Conservation (phyloP, 176 grass and related monocot species). For the Pontederia paniculata region DNA sequence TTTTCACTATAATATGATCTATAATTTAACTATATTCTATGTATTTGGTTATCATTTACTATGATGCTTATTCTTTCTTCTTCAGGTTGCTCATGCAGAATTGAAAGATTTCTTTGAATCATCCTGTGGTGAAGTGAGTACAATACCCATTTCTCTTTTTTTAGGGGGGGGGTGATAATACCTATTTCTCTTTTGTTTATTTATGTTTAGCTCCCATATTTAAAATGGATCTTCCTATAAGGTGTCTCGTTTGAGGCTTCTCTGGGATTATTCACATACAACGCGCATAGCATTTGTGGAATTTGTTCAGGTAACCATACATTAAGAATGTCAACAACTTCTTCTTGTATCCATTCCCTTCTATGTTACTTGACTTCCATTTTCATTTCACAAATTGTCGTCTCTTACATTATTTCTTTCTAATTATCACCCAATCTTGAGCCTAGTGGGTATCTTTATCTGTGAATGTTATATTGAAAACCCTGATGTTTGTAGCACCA, state of each 20-base stretch:
- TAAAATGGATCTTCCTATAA: not conserved
- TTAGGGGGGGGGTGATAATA: too few relatives aligned
- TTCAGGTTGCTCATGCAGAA: slow-evolving; percentile 15
- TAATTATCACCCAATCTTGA: too few relatives aligned
- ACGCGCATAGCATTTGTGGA: slow-evolving; percentile 42
- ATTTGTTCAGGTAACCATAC: slow-evolving; percentile 23
- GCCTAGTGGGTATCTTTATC: too few relatives aligned
- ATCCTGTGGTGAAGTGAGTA: slow-evolving; percentile 29
- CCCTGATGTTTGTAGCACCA: too few relatives aligned
- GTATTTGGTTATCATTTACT: not conserved
- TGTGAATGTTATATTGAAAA: too few relatives aligned
- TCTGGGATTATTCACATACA: slow-evolving; percentile 16
- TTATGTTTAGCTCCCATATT: not conserved
- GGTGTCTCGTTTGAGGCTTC: slow-evolving; percentile 27
- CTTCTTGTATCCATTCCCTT: not conserved
- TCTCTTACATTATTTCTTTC: too few relatives aligned
- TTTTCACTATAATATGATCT: too few relatives aligned
- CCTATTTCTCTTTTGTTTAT: not conserved
- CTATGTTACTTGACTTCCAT: too few relatives aligned
- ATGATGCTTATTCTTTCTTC: not conserved
- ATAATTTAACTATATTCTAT: not conserved
- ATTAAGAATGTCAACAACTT: not conserved
- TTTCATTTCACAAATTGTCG: not conserved
- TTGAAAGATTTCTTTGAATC: slow-evolving; percentile 26
- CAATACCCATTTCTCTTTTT: not conserved